Conservation (phyloP, 306 rosid genomes). For the Bauhinia variegata region DNA sequence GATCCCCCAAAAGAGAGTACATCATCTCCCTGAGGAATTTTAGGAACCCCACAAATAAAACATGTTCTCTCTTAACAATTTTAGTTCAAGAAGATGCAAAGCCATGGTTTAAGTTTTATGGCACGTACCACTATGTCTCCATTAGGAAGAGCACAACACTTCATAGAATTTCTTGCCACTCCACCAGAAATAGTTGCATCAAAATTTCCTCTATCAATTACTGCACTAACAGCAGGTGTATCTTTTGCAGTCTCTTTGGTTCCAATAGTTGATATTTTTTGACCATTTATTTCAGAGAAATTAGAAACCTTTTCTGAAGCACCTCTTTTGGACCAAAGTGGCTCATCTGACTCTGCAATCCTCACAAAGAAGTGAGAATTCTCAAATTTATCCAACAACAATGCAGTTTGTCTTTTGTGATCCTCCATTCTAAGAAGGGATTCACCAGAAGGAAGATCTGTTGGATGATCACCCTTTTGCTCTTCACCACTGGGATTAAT, state of each 20-base stretch:
- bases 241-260: slow-evolving; percentile 46
- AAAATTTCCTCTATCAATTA: slow-evolving; percentile 82
- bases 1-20: neutral
- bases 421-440: slow-evolving; percentile 71
- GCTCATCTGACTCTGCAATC: slow-evolving; percentile 74
- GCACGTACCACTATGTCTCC: slow-evolving; percentile 96
- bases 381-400: slow-evolving; percentile 72
- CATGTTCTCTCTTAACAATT: slow-evolving; percentile 14
- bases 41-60: slow-evolving; percentile 15
- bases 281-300: slow-evolving; percentile 42
- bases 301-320: slow-evolving; percentile 37
- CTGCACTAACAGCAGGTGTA: slow-evolving; percentile 48
- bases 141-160: slow-evolving; percentile 82
- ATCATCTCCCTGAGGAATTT: slow-evolving; percentile 11
- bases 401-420: slow-evolving; percentile 64
- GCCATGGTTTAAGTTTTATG: slow-evolving; percentile 43
- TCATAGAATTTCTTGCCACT: slow-evolving; percentile 71
- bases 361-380: slow-evolving; percentile 92
- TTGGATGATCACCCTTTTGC: slow-evolving; percentile 53
- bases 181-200: slow-evolving; percentile 76
- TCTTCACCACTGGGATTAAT: slow-evolving; percentile 49
- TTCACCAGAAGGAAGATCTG: slow-evolving; percentile 58
- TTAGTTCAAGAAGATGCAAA: slow-evolving; percentile 19
- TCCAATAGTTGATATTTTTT: slow-evolving; percentile 37
- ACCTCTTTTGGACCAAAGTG: slow-evolving; percentile 80